Percentiles rank a stretch among this genome's conserved stretches.
Evolutionary conservation across 306 rosid genomes (phyloP).

Genomic region (Acacia crassicarpa): DNA sequence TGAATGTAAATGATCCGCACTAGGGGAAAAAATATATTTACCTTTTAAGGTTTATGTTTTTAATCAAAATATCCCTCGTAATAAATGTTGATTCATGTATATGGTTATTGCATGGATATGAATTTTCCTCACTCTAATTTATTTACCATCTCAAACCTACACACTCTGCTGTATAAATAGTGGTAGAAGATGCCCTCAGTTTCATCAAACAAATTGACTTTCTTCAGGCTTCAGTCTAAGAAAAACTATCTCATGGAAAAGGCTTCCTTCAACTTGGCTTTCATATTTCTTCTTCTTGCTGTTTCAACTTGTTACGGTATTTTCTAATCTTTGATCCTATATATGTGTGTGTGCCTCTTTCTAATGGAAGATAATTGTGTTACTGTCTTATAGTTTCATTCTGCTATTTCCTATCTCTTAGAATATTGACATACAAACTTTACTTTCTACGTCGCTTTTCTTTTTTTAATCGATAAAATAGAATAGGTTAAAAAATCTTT

Average conservation of each 20-base stretch:
- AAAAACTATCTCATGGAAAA: background rate
- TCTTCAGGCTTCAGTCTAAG: background rate
- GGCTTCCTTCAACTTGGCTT: background rate
- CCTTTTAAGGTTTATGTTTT: background rate
- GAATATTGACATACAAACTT: too few relatives aligned
- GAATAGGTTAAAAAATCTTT: too few relatives aligned
- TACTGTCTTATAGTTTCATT: too few relatives aligned
- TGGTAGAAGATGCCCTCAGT: background rate
- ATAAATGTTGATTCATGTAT: too few relatives aligned
- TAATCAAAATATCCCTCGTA: background rate
- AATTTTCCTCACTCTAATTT: background rate
- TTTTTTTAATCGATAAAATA: too few relatives aligned
- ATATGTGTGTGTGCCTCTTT: too few relatives aligned
- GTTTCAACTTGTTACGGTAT: background rate
- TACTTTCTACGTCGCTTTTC: too few relatives aligned
- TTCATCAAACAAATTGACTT: too few relatives aligned
- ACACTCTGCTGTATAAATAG: background rate
- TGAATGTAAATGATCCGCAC: too few relatives aligned
- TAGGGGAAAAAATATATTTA: background rate
- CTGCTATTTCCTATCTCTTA: too few relatives aligned
- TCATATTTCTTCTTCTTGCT: background rate
- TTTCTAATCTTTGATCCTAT: too few relatives aligned
- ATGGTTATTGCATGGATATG: too few relatives aligned
- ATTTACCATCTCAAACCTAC: background rate
- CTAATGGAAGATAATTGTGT: background rate